Evolutionary conservation across 2,329 filamentous ascomycete genomes (phyloP).

Genomic region (Talaromyces sp.): DNA sequence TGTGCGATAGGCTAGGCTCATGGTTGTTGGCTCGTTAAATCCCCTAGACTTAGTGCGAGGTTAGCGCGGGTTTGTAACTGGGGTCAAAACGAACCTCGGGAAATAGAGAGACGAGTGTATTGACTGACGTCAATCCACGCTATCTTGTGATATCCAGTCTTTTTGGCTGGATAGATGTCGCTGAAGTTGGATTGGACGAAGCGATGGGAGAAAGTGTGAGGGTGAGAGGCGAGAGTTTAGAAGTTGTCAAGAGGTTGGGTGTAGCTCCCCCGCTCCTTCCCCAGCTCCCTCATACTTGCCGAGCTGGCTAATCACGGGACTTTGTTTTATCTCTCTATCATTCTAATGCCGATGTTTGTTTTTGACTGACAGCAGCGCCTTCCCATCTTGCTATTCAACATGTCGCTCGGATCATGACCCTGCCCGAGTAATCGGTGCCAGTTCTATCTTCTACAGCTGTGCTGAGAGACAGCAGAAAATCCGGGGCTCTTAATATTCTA

Average conservation of each 20-base stretch:
- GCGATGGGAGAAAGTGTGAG: not conserved
- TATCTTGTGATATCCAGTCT: not conserved
- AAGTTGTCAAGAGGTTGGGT: not conserved
- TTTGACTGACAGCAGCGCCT: not conserved
- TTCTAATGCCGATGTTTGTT: no score
- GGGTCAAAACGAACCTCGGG: slow-evolving; percentile 13
- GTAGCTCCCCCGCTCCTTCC: not conserved
- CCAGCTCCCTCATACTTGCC: not conserved
- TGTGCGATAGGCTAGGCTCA: not conserved
- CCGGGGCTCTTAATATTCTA: not conserved
- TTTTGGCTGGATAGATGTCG: not conserved
- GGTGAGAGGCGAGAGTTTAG: not conserved
- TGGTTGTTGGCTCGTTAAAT: not conserved
- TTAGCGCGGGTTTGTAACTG: not conserved
- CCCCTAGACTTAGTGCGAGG: not conserved
- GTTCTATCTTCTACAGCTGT: not conserved
- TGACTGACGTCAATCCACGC: not conserved
- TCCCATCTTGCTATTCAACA: not conserved
- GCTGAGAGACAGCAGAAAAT: not conserved
- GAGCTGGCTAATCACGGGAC: not conserved
- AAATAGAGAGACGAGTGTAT: not conserved
- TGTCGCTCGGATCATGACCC: not conserved
- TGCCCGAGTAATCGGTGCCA: not conserved
- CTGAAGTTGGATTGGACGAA: not conserved
- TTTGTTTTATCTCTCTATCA: not conserved